These are phyloP conservation scores for Lomentospora prolificans DNA, from an alignment of 2,329 filamentous ascomycete species.

Conservation along the genomic window DNA sequence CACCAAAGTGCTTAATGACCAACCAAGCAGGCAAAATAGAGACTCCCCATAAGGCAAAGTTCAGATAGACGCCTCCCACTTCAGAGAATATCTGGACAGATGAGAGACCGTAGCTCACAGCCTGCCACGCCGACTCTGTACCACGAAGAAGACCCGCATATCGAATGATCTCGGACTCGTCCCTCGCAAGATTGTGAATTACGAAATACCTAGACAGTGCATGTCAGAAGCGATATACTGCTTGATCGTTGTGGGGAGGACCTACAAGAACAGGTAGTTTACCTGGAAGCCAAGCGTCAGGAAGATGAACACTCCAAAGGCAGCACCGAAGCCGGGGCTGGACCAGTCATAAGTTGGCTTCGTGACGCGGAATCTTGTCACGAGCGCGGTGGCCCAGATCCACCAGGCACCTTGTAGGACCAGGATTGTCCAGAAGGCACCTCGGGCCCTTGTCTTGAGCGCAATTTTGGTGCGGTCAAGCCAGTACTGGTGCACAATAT, in stretches of 20 bases:
- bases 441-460: slow-evolving; percentile 43
- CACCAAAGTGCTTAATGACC: slow-evolving; percentile 48
- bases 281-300: slow-evolving; percentile 59
- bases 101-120: slow-evolving; percentile 59
- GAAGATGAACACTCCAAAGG: slow-evolving; percentile 59
- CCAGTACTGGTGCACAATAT: slow-evolving; percentile 28
- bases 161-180: slow-evolving; percentile 55
- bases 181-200: slow-evolving; percentile 52
- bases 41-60: slow-evolving; percentile 58
- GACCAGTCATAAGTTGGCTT: slow-evolving; percentile 58
- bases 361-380: slow-evolving; percentile 47
- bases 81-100: slow-evolving; percentile 52
- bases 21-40: slow-evolving; percentile 58
- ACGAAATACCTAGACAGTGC: slow-evolving; percentile 46
- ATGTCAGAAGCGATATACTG: neutral
- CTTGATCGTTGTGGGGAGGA: slow-evolving; percentile 22
- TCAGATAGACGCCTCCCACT: slow-evolving; percentile 59
- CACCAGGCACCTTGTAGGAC: slow-evolving; percentile 59
- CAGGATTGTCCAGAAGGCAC: slow-evolving; percentile 42
- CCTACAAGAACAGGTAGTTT: slow-evolving; percentile 58
- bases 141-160: slow-evolving; percentile 59
- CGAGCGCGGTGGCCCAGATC: slow-evolving; percentile 59
- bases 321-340: slow-evolving; percentile 51
- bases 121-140: slow-evolving; percentile 64
- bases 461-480: slow-evolving; percentile 48